Base-by-base conservation (phyloP, 1,139 yeast genomes). In the Yarrowia galli region DNA sequence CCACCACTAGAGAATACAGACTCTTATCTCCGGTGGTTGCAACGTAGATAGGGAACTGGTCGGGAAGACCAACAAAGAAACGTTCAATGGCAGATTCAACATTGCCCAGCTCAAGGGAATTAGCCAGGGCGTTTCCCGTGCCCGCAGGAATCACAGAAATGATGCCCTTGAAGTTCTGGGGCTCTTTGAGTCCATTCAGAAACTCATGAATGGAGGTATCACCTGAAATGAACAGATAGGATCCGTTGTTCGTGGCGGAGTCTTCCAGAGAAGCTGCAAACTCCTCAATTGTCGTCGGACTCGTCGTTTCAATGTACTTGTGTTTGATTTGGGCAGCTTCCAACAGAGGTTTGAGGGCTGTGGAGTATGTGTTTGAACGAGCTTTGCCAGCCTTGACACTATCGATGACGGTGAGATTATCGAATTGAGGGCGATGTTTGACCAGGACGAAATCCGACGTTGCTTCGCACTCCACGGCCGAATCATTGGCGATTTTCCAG, bases 131-230 rank as follows among this genome's bases (percentile, higher is more conserved):
- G 75, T 92, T 92, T 0, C 97, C 98, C 0, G 97, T 89, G 0
- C 98, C 98, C 68, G 87, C 82, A 0, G 98, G 97, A 25, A 92
- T 79, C 3, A 87, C 83, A 13, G 82, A 79, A 1, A 90, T 83
- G 65, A 71, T 73, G 36, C 77, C 65, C 71, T 71, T 67, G 23
- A 70, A 67, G n/a, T 63, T 45, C 9, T 69, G 65, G 20, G 45
- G 67, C 46, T 70, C 70, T 16, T 58, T 20, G 8, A 58, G 40
- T 18, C 64, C 64, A 75, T 92, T 92, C 69, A 91, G 74, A 69
- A 92, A 86, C 76, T 92, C 98, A 66, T 84, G 86, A 15, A 92
- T 80, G 0, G 96, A 88, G 0, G 98, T 92, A 74, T 92, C 98
- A 0, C 98, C 98, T 64, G 96, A 89, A 25, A 92, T 78, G 51